Evolutionary conservation across 2,329 filamentous ascomycete genomes (phyloP), one percentile per base, ranked within the genome.

Genomic region (Ophiostoma himal-ulmi): DNA sequence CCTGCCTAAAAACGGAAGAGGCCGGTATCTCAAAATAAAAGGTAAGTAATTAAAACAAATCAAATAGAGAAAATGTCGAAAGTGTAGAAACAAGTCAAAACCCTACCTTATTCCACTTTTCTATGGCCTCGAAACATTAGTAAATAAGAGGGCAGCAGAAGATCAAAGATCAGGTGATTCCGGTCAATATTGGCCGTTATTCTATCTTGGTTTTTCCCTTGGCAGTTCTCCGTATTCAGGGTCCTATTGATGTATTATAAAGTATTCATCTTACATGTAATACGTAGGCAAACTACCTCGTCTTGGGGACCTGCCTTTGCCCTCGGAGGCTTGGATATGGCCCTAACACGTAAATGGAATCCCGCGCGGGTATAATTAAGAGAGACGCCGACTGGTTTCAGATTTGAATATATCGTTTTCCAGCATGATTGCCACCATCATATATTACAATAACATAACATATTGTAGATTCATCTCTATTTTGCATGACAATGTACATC

Each of bases 161-260:
- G 22, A 57, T 57, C 13, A 57, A 57, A 57, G 52, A 57, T 57
- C 52, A 57, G 52, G 52, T 26, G 52, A 57, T 57, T 57, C 7
- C 52, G 26, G 52, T 22, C 52, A 57, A 57, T 57, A 26, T 57
- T 57, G 52, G n/a, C 3, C 22, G n/a, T 57, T 57, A 26, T 26
- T 57, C 52, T 57, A 26, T 26, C 26, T 22, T 57, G 30, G 22
- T 57, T 57, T 57, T 26, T 57, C 26, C 8, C 44, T 48, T 57
- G 52, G 5, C n/a, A 57, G 52, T 4, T 57, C 52, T 26, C 52
- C 52, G 52, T 57, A 44, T 57, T 57, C 52, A 57, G 52, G 22
- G 52, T 26, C 52, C n/a, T 26, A 26, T 57, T 10, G 52, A 26
- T 14, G 26, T 26, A 22, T 57, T 20, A n/a, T 20, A 5, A 2